These are phyloP conservation scores for Pholiota molesta DNA, from an alignment of 768 basidiomycete species.

Conservation along the genomic window DNA sequence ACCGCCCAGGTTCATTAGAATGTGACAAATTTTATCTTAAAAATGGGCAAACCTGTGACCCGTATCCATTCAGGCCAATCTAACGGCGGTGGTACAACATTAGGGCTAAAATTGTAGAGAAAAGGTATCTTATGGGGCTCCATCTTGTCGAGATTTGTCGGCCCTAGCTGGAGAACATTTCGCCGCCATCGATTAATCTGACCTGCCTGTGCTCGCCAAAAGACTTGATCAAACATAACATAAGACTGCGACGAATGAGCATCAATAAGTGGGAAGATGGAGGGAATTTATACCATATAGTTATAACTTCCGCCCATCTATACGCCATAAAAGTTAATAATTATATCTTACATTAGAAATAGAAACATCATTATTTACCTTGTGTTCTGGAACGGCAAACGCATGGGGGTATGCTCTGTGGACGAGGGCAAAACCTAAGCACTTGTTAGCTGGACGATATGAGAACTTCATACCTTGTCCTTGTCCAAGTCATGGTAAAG, in stretches of 20 bases:
- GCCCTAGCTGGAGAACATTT: conserved; percentile 69
- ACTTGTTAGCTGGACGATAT: neutral
- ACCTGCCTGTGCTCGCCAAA: conserved; percentile 93
- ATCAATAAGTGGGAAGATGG: neutral
- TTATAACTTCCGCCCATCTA: conserved; percentile 98
- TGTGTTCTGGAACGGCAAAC: conserved; percentile 95
- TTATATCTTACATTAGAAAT: neutral
- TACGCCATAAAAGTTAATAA: conserved; percentile 12
- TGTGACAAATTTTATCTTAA: neutral
- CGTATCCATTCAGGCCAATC: conserved; percentile 99
- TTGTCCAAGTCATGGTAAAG: conserved; percentile 98
- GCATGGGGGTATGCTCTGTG: conserved; percentile 93
- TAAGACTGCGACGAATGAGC: conserved; percentile 61
- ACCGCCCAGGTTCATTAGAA: neutral
- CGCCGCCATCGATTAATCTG: conserved; percentile 96
- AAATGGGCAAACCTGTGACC: conserved; percentile 64
- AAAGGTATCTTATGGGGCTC: conserved; percentile 98
- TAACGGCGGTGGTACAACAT: conserved; percentile 87
- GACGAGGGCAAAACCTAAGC: neutral
- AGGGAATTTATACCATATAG: conserved; percentile 73
- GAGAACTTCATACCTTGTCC: conserved; percentile 63
- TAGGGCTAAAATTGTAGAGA: conserved; percentile 95
- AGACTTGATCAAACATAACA: conserved; percentile 97
- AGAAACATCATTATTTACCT: conserved; percentile 58
- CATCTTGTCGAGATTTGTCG: conserved; percentile 92